Evolutionary conservation across 1,284 basidiomycete species (phyloP).

Genomic region (Neotropicomus parvogracilis): DNA sequence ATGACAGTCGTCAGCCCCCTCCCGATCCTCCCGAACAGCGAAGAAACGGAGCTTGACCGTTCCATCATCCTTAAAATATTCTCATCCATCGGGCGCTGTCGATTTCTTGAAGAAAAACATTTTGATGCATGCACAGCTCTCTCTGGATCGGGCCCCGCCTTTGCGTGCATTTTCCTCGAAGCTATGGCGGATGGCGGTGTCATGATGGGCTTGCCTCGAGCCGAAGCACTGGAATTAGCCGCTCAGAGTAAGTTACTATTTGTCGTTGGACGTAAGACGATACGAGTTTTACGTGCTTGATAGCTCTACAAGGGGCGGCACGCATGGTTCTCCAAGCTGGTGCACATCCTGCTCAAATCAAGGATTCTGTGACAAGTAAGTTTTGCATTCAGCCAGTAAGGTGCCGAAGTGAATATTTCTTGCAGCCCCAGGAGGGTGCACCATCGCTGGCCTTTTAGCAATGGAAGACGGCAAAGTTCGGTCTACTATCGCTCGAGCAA

Average conservation of each 20-base stretch:
- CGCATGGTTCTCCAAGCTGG: slow-evolving; percentile 90
- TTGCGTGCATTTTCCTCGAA: slow-evolving; percentile 95
- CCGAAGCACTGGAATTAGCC: slow-evolving; percentile 92
- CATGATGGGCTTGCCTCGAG: slow-evolving; percentile 98
- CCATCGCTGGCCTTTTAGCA: slow-evolving; percentile 92
- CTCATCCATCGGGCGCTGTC: slow-evolving; percentile 89
- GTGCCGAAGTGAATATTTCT: not conserved
- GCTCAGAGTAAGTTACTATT: slow-evolving; percentile 82
- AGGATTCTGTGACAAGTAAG: slow-evolving; percentile 96
- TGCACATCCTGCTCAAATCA: slow-evolving; percentile 92
- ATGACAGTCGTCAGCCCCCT: slow-evolving; percentile 90
- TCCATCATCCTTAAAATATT: slow-evolving; percentile 90
- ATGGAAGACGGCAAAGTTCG: slow-evolving; percentile 94
- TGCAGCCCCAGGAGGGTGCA: slow-evolving; percentile 94
- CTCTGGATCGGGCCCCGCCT: slow-evolving; percentile 94
- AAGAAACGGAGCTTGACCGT: slow-evolving; percentile 55
- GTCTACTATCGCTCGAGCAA: slow-evolving; percentile 93
- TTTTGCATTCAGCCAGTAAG: slow-evolving; percentile 9
- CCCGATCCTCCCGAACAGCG: slow-evolving; percentile 44
- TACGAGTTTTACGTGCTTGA: not conserved
- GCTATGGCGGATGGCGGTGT: slow-evolving; percentile 99
- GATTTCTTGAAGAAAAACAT: slow-evolving; percentile 94
- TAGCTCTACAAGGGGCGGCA: slow-evolving; percentile 95
- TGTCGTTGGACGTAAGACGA: slow-evolving; percentile 9
- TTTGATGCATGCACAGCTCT: slow-evolving; percentile 98